Percentiles rank a stretch among this genome's conserved stretches.
Conservation (phyloP, 2,329 filamentous ascomycete genomes). For the Pseudogymnoascus sp. region DNA sequence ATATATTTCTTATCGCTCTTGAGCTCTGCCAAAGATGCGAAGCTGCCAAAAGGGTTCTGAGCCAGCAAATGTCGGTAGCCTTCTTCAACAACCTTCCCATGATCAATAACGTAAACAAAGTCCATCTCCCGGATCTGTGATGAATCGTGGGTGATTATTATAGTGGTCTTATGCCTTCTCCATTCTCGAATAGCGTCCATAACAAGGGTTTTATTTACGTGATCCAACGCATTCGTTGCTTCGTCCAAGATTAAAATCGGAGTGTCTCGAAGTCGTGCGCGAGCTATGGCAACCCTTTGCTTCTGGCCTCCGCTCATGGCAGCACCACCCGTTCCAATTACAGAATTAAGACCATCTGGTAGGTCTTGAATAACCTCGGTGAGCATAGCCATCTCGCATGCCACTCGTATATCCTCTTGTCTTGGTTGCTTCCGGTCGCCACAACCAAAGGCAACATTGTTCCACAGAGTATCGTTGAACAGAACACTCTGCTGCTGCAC, state of each 20-base stretch:
- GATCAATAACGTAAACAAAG: conserved; percentile 71
- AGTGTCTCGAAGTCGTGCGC: conserved; percentile 68
- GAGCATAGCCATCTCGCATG: conserved; percentile 60
- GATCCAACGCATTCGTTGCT: conserved; percentile 76
- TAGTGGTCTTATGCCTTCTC: conserved; percentile 75
- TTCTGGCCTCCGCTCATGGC: conserved; percentile 76
- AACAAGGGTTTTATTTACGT: conserved; percentile 56
- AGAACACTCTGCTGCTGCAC: conserved; percentile 75
- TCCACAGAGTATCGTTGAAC: conserved; percentile 71
- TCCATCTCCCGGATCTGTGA: conserved; percentile 64
- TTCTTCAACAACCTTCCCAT: conserved; percentile 58
- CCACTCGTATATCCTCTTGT: conserved; percentile 47
- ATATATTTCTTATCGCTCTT: background rate
- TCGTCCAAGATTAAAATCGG: conserved; percentile 82
- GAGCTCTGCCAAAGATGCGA: conserved; percentile 30
- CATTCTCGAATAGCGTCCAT: conserved; percentile 70
- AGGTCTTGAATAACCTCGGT: conserved; percentile 58
- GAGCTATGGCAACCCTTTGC: conserved; percentile 72
- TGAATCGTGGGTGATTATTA: conserved; percentile 88
- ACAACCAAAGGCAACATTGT: conserved; percentile 70
- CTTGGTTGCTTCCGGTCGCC: conserved; percentile 39
- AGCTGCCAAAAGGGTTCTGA: conserved; percentile 34
- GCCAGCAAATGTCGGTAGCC: conserved; percentile 54
- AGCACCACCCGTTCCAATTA: conserved; percentile 60
- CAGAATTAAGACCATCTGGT: conserved; percentile 62